Base-by-base conservation (phyloP, 169 alveolate species). In the Plasmodium coatneyi region DNA sequence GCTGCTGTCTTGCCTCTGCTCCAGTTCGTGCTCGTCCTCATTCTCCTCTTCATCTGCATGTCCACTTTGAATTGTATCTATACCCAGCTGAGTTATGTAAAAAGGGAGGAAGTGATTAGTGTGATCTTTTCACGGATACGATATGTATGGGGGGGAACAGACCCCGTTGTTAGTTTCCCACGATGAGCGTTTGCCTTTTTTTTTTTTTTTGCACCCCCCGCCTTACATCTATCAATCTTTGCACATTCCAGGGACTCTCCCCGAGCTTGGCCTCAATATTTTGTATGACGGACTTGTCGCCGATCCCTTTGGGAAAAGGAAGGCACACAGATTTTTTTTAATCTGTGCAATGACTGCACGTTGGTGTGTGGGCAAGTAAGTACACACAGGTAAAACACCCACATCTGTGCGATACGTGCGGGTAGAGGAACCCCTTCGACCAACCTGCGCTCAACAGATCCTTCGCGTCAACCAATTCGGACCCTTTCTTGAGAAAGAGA, bases 211-310 rank as follows among this genome's bases (percentile, higher is more conserved):
- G 14, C 39, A 5, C 25, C 54, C 43, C 28, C 39, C 60, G 60
- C 78, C 43, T 86, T 86, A 86, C 93, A 71, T 86, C 80, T 74
- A 86, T 86, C 80, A 86, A 86, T 9, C 71, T 43, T 36, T 86
- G 81, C 16, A 86, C 71, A 56, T 86, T 86, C 93, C 93, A 86
- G 16, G 93, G 93, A 5, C 93, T 54, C 6, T 66, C 81, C 9
- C 93, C 93, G 25, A 86, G 93, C n/a, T 86, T 86, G 16, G 34
- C 93, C 28, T 86, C 56, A 22, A 86, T 86, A n/a, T 86, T 52
- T 28, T 52, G 19, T 74, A 86, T 74, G n/a, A 86, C 78, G 5
- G 74, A 74, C 39, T 74, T 52, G 30, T 86, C 93, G 66, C 86
- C 93, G 16, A 86, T 70, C 41, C 93, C 93, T 86, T 52, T 16